Base-by-base conservation (phyloP, 371 early-diverging fungal species). In the Chytridiales sp. region DNA sequence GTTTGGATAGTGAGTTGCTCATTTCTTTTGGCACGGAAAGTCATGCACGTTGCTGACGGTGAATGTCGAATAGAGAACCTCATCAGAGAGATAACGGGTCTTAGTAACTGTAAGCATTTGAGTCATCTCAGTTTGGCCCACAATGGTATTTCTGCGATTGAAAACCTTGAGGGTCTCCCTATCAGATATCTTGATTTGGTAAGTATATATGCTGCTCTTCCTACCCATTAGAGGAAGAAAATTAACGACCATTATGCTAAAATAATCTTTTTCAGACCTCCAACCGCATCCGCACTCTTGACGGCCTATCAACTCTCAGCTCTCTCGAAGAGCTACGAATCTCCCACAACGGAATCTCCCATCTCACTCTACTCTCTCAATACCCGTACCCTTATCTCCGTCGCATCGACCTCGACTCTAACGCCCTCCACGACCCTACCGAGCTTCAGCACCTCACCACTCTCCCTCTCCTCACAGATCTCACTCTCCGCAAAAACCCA, bases 171-270 rank as follows among this genome's bases (percentile, higher is more conserved):
- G 1, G 50, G 56, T 15, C 56, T 79, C 19, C 77, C 78, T 5
- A 49, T 77, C 2, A 64, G 57, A 29, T 61, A 41, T 30, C 52
- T 80, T 52, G 73, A 80, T 47, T 22, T 77, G 50, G 80, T 79
- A 65, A 11, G 65, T 43, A 24, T 11, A 2, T 52, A 59, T 11
- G 27, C 38, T 11, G 21, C 9, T 31, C 13, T 47, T 9, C 39
- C 13, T 19, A 59, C 32, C 2, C 3, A 43, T 24, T 41, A 30
- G 43, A 42, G 19, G 38, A 41, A 30, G 17, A 52, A 46, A 1
- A 38, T 29, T 3, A 31, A 34, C 11, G 9, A 9, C 39, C 40
- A 15, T 34, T 38, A 59, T 62, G n/a, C 24, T 22, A 26, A 13
- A 27, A 27, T 13, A 9, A 24, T 13, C 22, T 21, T 44, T 3